phyloP scores from a whole-genome alignment of 1,284 basidiomycete species.

The Coniferiporia sulphurascens region DNA sequence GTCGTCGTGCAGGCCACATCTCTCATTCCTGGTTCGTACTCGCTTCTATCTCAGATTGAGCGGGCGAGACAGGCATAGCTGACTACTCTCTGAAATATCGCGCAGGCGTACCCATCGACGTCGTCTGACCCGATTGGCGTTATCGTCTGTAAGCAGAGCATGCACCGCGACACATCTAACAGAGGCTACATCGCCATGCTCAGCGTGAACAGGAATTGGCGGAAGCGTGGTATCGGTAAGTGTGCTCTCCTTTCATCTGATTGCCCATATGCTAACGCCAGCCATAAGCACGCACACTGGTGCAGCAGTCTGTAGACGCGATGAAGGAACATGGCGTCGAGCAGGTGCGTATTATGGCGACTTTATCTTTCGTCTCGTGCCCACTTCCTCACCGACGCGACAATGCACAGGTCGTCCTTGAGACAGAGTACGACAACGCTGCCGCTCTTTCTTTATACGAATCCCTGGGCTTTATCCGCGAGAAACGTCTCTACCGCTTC shows the following conservation, averaged over 20 bases:
- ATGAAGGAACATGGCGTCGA: slow-evolving; percentile 81
- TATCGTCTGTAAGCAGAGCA: slow-evolving; percentile 93
- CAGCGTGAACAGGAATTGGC: slow-evolving; percentile 74
- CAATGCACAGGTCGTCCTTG: slow-evolving; percentile 74
- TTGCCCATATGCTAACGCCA: slow-evolving; percentile 19
- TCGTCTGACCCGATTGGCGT: slow-evolving; percentile 71
- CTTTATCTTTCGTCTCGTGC: slow-evolving; percentile 1
- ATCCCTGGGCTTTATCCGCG: slow-evolving; percentile 89
- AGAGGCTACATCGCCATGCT: slow-evolving; percentile 99
- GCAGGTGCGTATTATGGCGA: slow-evolving; percentile 51
- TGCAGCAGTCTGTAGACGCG: slow-evolving; percentile 69
- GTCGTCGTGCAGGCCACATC: slow-evolving; percentile 69
- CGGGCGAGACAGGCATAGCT: too few relatives aligned
- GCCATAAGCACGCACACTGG: slow-evolving; percentile 68
- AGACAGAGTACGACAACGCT: slow-evolving; percentile 94
- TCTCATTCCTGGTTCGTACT: slow-evolving; percentile 80
- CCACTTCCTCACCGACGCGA: neutral
- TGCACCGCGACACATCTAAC: slow-evolving; percentile 72
- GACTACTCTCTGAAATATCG: neutral
- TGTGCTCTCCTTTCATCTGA: slow-evolving; percentile 28
- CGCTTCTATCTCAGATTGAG: neutral
- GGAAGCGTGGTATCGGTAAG: slow-evolving; percentile 88
- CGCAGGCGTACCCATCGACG: slow-evolving; percentile 55
- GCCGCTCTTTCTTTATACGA: slow-evolving; percentile 88
- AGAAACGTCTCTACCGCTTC: slow-evolving; percentile 92